Evolutionary conservation across 2,329 filamentous ascomycete species (phyloP), one percentile per base, ranked within the genome.

Genomic region (Penicillium hesseltinei): DNA sequence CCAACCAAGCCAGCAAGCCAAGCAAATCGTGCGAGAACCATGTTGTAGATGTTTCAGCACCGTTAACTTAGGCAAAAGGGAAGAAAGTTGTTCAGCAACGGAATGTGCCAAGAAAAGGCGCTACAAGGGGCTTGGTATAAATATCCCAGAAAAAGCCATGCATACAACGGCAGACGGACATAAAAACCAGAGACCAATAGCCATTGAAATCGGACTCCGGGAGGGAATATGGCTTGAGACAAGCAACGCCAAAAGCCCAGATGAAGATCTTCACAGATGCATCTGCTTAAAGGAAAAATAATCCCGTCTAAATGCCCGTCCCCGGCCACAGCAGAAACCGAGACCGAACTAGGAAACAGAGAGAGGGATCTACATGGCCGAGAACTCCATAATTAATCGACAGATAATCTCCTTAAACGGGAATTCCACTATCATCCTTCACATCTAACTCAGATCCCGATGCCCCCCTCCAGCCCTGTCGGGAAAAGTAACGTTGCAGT

Each of bases 1-100:
- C 63, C 53, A 25, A 61, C 38, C 5, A 72, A 45, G 43, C 59
- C 55, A 13, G 59, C 52, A n/a, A 71, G 61, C 40, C 51, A 61
- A 48, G 56, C 42, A 56, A 61, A 44, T 39, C 51, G 60, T n/a
- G 51, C 51, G 2, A 64, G 33, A 48, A 57, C 54, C 69, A 71
- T 71, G 9, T 19, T 48, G 40, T 7, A 44, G 21, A n/a, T 23
- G 5, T 23, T 2, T 25, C n/a, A 29, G 17, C 21, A 1, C 10
- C 36, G 21, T 11, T 13, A 46, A 11, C 19, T 29, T 13, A 17
- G 13, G 17, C 5, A 17, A 33, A 23, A 2, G 10, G 45, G 19
- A 47, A 3, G 8, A 11, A 11, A 35, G 1, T 33, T 7, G 29
- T 21, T n/a, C 4, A 17, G n/a, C n/a, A 46, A 45, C 6, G 43